Evolutionary conservation across 176 grass and related monocot species (phyloP).

Genomic region (Alopecurus myosuroides): DNA sequence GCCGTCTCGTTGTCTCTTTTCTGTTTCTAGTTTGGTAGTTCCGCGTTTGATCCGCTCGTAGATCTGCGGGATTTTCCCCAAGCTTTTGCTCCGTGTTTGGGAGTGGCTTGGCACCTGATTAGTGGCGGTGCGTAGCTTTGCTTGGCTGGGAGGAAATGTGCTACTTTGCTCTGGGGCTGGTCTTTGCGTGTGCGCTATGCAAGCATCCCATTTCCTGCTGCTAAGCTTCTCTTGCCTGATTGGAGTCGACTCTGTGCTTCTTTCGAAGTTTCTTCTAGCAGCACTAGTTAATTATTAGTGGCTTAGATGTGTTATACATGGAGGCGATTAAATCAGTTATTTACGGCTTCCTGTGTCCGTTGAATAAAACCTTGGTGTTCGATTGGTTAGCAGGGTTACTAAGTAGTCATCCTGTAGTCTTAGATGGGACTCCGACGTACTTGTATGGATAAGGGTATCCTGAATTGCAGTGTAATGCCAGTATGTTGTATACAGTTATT

Average conservation of each 20-base stretch:
- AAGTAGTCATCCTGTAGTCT: not conserved
- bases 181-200: constrained; percentile 32
- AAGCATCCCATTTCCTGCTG: not conserved
- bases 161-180: not conserved
- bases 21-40: not conserved
- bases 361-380: not conserved
- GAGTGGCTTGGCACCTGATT: not conserved
- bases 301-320: not conserved
- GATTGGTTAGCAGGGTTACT: not conserved
- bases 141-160: not conserved
- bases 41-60: constrained; percentile 15
- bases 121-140: not conserved
- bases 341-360: not conserved
- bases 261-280: not conserved
- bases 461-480: not conserved
- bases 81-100: not conserved
- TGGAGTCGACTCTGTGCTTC: not conserved
- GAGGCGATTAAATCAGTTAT: not conserved
- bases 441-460: not conserved
- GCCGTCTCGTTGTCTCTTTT: not conserved
- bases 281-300: not conserved
- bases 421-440: not conserved
- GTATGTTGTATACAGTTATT: not conserved
- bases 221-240: not conserved
- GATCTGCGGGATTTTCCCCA: constrained; percentile 13